phyloP scores from a whole-genome alignment of 805 yeast genomes.

The Lipomyces mesembrius region DNA sequence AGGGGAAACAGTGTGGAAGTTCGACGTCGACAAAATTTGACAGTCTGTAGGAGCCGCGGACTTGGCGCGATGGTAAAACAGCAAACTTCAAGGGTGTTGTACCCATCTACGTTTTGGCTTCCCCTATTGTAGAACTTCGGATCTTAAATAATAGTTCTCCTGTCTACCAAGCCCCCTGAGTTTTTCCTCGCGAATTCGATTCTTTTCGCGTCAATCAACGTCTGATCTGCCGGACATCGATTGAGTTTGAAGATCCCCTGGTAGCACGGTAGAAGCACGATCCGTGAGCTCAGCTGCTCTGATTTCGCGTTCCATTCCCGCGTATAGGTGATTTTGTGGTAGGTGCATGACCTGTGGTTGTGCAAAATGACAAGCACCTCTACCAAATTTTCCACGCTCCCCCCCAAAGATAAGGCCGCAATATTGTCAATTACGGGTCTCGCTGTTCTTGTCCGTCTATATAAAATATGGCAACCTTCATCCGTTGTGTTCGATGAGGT shows the following conservation, averaged over 20 bases:
- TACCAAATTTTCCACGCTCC: conserved; percentile 29
- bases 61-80: neutral
- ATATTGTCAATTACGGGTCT: conserved; percentile 49
- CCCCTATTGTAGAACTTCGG: neutral
- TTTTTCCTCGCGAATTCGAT: neutral
- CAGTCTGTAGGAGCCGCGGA: neutral
- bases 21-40: neutral
- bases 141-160: neutral
- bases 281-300: neutral
- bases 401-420: conserved; percentile 31
- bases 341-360: neutral
- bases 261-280: neutral
- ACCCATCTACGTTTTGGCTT: too few relatives aligned
- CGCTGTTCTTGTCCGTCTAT: conserved; percentile 64
- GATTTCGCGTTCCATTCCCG: neutral
- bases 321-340: neutral
- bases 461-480: conserved; percentile 66
- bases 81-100: neutral
- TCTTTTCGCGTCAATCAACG: neutral
- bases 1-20: neutral
- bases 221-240: neutral
- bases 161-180: neutral
- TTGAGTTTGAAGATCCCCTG: neutral
- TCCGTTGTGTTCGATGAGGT: conserved; percentile 92
- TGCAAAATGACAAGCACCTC: conserved; percentile 11